Evolutionary conservation across 192 early-diverging fungal species (phyloP).

Genomic region (Coemansia sp.): DNA sequence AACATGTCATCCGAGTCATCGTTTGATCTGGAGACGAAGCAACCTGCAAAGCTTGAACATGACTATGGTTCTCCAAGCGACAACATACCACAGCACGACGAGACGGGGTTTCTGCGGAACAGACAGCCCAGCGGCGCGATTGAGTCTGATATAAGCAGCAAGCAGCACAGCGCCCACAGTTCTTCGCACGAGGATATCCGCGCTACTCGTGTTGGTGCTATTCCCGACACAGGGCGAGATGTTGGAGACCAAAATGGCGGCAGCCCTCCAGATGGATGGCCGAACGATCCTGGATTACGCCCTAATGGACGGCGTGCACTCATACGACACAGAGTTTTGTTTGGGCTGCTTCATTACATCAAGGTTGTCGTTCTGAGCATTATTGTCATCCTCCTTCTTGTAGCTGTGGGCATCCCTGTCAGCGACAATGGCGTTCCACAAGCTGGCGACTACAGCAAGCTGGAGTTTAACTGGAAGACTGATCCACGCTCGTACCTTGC

Average conservation of each 20-base stretch:
- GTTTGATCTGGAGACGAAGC: not conserved
- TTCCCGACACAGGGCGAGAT: not conserved
- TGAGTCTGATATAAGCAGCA: constrained; percentile 17
- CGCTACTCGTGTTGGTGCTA: not conserved
- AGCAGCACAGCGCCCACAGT: not conserved
- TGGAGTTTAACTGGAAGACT: constrained; percentile 31
- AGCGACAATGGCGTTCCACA: constrained; percentile 41
- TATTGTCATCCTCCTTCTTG: constrained; percentile 40
- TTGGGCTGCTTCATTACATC: constrained; percentile 25
- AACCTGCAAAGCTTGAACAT: not conserved
- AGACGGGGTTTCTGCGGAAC: not conserved
- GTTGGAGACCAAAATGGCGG: constrained; percentile 4
- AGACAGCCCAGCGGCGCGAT: constrained; percentile 11
- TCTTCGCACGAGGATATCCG: not conserved
- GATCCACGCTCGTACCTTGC: constrained; percentile 38
- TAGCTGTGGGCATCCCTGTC: constrained; percentile 42
- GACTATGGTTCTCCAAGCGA: not conserved
- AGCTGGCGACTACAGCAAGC: constrained; percentile 27
- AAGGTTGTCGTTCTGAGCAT: constrained; percentile 28
- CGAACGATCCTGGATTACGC: constrained; percentile 2
- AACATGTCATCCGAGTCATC: not conserved
- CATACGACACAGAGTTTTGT: not conserved
- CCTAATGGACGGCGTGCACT: constrained; percentile 9
- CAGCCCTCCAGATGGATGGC: constrained; percentile 19
- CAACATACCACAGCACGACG: not conserved